A percentile compares a stretch with the other conserved stretches of the same genome.
Conservation (phyloP, 306 rosid genomes). For the Chamaecrista fasciculata region DNA sequence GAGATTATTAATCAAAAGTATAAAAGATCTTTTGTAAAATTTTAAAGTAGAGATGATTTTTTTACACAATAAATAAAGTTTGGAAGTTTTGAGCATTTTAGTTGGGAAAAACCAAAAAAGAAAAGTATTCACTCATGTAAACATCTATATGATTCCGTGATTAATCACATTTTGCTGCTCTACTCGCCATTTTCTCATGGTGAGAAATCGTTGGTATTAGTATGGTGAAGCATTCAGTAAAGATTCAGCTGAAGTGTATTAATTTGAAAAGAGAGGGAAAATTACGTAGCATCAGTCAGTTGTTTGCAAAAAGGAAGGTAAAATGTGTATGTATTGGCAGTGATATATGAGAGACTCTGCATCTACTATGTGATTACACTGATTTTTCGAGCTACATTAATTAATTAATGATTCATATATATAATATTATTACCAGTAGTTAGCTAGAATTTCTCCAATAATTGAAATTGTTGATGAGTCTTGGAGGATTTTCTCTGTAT, state of each 20-base stretch:
- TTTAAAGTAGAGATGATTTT: too few species aligned
- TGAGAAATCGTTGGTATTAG: slow-evolving; percentile 27
- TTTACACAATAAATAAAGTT: too few species aligned
- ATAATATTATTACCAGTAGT: slow-evolving; percentile 23
- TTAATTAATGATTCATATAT: slow-evolving; percentile 3
- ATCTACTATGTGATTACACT: slow-evolving; percentile 33
- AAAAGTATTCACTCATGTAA: too few species aligned
- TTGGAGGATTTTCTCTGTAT: background rate
- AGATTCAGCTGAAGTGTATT: slow-evolving; percentile 31
- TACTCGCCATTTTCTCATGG: slow-evolving; percentile 17
- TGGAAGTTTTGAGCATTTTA: too few species aligned
- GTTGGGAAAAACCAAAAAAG: too few species aligned
- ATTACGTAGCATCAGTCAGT: slow-evolving; percentile 23
- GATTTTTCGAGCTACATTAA: slow-evolving; percentile 15
- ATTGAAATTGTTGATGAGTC: slow-evolving; percentile 15
- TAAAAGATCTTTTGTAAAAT: too few species aligned
- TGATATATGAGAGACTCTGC: slow-evolving; percentile 34
- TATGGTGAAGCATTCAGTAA: slow-evolving; percentile 20
- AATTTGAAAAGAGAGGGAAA: slow-evolving; percentile 24
- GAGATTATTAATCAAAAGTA: too few species aligned
- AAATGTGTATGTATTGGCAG: slow-evolving; percentile 33
- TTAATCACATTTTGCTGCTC: too few species aligned
- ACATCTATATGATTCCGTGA: too few species aligned
- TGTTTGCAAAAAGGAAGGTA: slow-evolving; percentile 29
- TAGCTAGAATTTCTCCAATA: slow-evolving; percentile 27